phyloP scores from a whole-genome alignment of 257 asterid species.

The Ocimum tenuiflorum region DNA sequence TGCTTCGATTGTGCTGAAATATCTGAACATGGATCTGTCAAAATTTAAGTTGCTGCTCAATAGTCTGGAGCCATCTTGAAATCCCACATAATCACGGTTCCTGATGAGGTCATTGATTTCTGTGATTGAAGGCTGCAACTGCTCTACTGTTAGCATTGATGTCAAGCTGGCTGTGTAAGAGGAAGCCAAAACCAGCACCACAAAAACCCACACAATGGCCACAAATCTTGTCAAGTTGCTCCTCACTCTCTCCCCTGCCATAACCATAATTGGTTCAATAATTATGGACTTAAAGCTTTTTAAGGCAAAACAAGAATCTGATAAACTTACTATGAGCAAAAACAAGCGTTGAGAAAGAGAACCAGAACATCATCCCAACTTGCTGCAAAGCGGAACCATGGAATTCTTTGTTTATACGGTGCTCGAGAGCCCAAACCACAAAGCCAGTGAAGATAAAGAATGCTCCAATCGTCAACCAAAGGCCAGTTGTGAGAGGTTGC shows the following conservation, averaged over 20 bases:
- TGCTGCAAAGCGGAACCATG: conserved; percentile 38
- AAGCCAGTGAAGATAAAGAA: conserved; percentile 37
- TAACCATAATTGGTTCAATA: not conserved
- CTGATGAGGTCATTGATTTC: conserved; percentile 19
- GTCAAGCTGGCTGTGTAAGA: conserved; percentile 37
- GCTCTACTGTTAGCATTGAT: too few species aligned
- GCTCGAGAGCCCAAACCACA: too few species aligned
- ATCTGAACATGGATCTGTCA: conserved; percentile 15
- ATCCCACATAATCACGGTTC: conserved; percentile 27
- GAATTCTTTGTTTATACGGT: conserved; percentile 41
- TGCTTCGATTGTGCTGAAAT: conserved; percentile 17
- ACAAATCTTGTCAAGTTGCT: too few species aligned
- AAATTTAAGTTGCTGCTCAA: conserved; percentile 18
- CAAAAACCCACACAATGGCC: too few species aligned
- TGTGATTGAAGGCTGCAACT: not conserved
- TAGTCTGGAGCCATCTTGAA: conserved; percentile 23
- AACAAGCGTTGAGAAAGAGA: too few species aligned
- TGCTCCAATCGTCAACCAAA: conserved; percentile 40
- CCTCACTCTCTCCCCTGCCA: too few species aligned
- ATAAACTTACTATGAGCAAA: conserved; percentile 38
- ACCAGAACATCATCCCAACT: conserved; percentile 39
- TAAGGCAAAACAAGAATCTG: too few species aligned
- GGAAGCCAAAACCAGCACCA: conserved; percentile 34
- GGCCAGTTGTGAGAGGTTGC: conserved; percentile 41
- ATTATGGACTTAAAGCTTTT: too few species aligned